Evolutionary conservation across 768 basidiomycete genomes (phyloP).

Genomic region (Chalciporus chontae): DNA sequence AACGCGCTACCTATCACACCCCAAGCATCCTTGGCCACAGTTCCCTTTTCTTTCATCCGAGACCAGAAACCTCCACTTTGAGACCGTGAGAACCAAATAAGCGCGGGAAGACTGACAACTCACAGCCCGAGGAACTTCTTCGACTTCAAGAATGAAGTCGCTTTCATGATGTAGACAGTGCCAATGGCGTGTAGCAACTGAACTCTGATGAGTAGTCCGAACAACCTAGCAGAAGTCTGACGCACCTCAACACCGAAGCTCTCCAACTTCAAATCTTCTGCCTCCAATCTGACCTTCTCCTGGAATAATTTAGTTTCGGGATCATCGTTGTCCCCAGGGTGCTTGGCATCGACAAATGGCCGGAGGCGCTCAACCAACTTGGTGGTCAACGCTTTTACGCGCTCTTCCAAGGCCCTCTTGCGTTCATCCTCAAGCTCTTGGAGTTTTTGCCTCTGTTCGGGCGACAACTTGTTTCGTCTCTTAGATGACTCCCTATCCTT

Average conservation of each 20-base stretch:
- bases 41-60: slow-evolving; percentile 89
- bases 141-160: slow-evolving; percentile 86
- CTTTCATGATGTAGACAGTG: slow-evolving; percentile 90
- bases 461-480: slow-evolving; percentile 53
- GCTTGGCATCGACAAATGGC: slow-evolving; percentile 88
- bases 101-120: slow-evolving; percentile 29
- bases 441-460: slow-evolving; percentile 84
- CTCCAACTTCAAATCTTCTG: slow-evolving; percentile 94
- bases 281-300: slow-evolving; percentile 73
- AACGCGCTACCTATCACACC: slow-evolving; percentile 95
- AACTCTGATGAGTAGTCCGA: slow-evolving; percentile 1
- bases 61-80: slow-evolving; percentile 86
- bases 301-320: slow-evolving; percentile 80
- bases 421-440: slow-evolving; percentile 80
- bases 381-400: slow-evolving; percentile 67
- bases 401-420: slow-evolving; percentile 72
- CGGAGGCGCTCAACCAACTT: slow-evolving; percentile 84
- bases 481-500: slow-evolving; percentile 34
- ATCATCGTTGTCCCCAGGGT: slow-evolving; percentile 77
- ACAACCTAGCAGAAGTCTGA: not conserved
- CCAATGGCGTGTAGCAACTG: slow-evolving; percentile 89
- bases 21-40: slow-evolving; percentile 94
- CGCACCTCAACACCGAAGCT: slow-evolving; percentile 94
- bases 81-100: slow-evolving; percentile 7
- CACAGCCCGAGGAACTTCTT: slow-evolving; percentile 88